These are phyloP conservation scores for Ciborinia camelliae DNA, from an alignment of 2,329 filamentous ascomycete genomes.

Conservation along the genomic window DNA sequence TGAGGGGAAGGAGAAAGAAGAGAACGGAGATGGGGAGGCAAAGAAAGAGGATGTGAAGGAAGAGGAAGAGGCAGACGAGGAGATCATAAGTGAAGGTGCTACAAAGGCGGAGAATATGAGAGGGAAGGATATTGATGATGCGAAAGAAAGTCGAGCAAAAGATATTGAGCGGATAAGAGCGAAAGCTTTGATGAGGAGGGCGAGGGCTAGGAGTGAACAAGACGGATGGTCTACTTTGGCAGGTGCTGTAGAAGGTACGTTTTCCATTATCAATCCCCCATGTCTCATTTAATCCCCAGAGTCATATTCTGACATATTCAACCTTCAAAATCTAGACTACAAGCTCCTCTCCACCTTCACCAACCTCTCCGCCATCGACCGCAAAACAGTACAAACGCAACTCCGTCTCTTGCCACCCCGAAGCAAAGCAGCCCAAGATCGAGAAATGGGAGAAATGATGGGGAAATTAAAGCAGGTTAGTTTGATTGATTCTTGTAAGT, in stretches of 20 bases:
- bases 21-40: conserved; percentile 46
- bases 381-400: conserved; percentile 63
- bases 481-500: conserved; percentile 26
- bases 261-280: not conserved
- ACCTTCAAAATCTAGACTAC: conserved; percentile 58
- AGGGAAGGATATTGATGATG: conserved; percentile 43
- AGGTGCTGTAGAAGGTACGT: conserved; percentile 58
- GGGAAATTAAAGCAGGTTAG: conserved; percentile 80
- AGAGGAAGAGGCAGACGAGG: conserved; percentile 51
- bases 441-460: conserved; percentile 96
- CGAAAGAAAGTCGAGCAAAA: conserved; percentile 72
- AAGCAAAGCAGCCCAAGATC: conserved; percentile 75
- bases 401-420: conserved; percentile 62
- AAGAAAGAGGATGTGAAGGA: conserved; percentile 45
- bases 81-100: conserved; percentile 59
- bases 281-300: not conserved
- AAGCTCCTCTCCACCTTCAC: conserved; percentile 57
- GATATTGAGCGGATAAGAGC: conserved; percentile 74
- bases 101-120: conserved; percentile 43
- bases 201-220: conserved; percentile 54
- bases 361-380: conserved; percentile 63
- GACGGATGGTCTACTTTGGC: conserved; percentile 78
- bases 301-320: not conserved
- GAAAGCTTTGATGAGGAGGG: conserved; percentile 67
- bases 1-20: conserved; percentile 37